phyloP scores from a whole-genome alignment of 352 stramenopile species.

The Globisporangium emineosum region DNA sequence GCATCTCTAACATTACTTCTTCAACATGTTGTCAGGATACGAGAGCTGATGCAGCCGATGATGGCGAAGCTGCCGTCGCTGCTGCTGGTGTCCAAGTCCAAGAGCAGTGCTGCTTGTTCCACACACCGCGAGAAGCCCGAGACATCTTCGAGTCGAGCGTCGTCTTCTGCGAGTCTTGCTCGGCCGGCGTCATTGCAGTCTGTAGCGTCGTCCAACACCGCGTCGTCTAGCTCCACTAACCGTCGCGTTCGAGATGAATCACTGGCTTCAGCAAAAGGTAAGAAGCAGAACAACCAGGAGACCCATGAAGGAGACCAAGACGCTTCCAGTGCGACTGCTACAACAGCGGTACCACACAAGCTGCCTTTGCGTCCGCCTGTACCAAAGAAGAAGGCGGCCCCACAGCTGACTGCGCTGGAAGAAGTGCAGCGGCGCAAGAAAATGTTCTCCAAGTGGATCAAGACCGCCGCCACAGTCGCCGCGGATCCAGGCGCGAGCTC shows the following conservation, averaged over 20 bases:
- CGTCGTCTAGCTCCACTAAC: not conserved
- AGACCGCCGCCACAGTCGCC: conserved; percentile 14
- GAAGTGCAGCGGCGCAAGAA: conserved; percentile 65
- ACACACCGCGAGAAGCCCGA: conserved; percentile 14
- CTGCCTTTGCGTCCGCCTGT: conserved; percentile 3
- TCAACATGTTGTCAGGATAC: conserved; percentile 34
- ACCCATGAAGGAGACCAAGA: conserved; percentile 25
- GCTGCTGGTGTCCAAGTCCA: conserved; percentile 50
- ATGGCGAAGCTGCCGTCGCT: conserved; percentile 65
- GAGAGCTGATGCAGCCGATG: conserved; percentile 77
- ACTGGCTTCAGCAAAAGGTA: not conserved
- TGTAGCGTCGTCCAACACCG: not conserved
- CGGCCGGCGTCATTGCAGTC: conserved; percentile 5
- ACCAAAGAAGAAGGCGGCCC: conserved; percentile 24
- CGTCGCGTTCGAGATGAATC: conserved; percentile 3
- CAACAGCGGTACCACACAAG: not conserved
- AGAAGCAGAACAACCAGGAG: conserved; percentile 29
- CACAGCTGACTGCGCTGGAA: conserved; percentile 37
- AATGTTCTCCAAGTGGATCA: conserved; percentile 77
- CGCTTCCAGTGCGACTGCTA: not conserved
- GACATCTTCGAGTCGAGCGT: conserved; percentile 4
- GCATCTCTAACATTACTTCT: not conserved
- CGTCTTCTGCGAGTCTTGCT: not conserved
- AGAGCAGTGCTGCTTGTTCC: not conserved
- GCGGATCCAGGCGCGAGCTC: not conserved